These are phyloP conservation scores for Rhodomyrtus tomentosa DNA, from an alignment of 345 rosid genomes.

Conservation along the genomic window DNA sequence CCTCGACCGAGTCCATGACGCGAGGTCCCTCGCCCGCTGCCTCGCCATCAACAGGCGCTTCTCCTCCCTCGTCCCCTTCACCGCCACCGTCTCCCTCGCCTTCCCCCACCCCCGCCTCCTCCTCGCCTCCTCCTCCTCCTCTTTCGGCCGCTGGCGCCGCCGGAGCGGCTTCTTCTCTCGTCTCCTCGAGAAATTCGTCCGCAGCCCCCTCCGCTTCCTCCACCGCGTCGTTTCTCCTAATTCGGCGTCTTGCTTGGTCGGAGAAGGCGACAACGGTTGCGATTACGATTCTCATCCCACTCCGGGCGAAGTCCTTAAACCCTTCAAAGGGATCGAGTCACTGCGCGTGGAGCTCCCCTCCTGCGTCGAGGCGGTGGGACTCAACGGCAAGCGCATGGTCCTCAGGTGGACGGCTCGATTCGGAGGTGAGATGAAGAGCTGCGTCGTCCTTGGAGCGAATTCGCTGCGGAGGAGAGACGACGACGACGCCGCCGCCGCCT, in stretches of 20 bases:
- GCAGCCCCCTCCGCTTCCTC: slow-evolving; percentile 14
- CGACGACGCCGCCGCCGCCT: neutral
- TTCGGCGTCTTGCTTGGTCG: neutral
- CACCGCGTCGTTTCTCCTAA: slow-evolving; percentile 2
- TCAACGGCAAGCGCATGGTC: neutral
- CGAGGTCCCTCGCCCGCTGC: slow-evolving; percentile 15
- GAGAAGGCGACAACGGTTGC: neutral
- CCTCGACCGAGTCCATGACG: slow-evolving; percentile 15
- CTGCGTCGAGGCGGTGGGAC: neutral
- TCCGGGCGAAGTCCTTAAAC: slow-evolving; percentile 5
- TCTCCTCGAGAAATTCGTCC: slow-evolving; percentile 3
- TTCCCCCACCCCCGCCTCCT: neutral
- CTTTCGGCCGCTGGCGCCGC: neutral
- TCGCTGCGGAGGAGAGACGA: neutral
- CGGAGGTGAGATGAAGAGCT: slow-evolving; percentile 17
- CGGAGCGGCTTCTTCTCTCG: neutral
- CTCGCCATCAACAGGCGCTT: slow-evolving; percentile 16
- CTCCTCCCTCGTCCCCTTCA: slow-evolving; percentile 8
- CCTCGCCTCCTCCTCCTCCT: neutral
- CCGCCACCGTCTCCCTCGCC: slow-evolving; percentile 7
- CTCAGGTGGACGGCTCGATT: slow-evolving; percentile 39
- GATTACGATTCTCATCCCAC: neutral
- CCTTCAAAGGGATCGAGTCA: slow-evolving; percentile 13
- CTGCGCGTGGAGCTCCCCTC: slow-evolving; percentile 23
- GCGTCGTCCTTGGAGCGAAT: slow-evolving; percentile 28